Evolutionary conservation across 108 stramenopile genomes (phyloP), one percentile per base, ranked within the genome.

Genomic region (Mediolabrus comicus): DNA sequence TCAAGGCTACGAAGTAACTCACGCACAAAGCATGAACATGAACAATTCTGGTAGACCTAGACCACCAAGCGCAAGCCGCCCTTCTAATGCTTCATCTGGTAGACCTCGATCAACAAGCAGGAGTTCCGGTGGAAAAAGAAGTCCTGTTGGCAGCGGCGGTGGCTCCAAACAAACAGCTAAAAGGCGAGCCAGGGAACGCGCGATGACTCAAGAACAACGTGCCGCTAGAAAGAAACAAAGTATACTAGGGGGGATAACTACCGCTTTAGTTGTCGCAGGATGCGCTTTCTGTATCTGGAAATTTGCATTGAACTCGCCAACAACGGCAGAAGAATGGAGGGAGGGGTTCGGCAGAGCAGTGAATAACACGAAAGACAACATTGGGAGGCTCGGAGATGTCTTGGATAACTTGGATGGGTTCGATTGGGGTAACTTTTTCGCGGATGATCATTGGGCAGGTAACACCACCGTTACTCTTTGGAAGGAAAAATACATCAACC

Each of bases 381-480:
- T 83, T 29, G 76, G 64, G 5, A 75, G 79, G 36, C 82, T 88
- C 12, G 65, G 70, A 10, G 74, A 86, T 35, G 71, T 78, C n/a
- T 22, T 74, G 26, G 57, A 31, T n/a, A 36, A 67, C 13, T 62
- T 78, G 60, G 59, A 73, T 14, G 71, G 65, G 7, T 17, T 75
- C 4, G 53, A 79, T 16, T 79, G 82, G 55, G 69, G 69, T 0
- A 59, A 67, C 24, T 58, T 82, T 19, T 84, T 68, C 33, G 27
- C 65, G 33, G 62, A 69, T 43, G 87, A 84, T 65, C 84, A 84
- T 14, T 69, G 41, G 38, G 53, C 81, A 16, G 84, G 88, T n/a
- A 82, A 86, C 71, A 86, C 86, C 31, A 76, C 84, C 0, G 83
- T 84, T 6, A 70, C 74, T 41, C 25, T 39, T 8, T 89, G 88